Evolutionary conservation across 345 rosid species (phyloP), one percentile per base, ranked within the genome.

Genomic region (Combretum micranthum): DNA sequence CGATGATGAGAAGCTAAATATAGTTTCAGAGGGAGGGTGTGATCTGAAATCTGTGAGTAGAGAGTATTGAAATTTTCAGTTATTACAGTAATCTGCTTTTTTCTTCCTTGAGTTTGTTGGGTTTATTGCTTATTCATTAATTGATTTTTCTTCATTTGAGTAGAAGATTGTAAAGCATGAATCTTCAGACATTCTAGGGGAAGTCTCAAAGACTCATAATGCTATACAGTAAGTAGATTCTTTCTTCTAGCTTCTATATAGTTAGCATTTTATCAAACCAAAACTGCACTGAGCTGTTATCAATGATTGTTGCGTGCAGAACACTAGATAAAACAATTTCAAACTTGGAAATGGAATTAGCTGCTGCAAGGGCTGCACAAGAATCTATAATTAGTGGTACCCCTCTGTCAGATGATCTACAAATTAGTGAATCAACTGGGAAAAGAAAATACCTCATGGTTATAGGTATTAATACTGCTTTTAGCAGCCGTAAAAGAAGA

Each of bases 401-500:
- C 23, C 97, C 97, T 2, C 54, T 80, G 23, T 87, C 97, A 6
- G 90, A 78, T 11, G 72, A 86, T 20, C 55, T 82, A 20, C 80
- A 71, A 64, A 59, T 68, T 20, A 66, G 74, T 6, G 83, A 75
- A 66, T 59, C 86, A 42, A 69, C 49, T 55, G 69, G 73, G 46
- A 84, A 60, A 69, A 80, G 91, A 58, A 88, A 82, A 66, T 89
- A 83, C 70, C 63, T 84, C 44, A 92, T 92, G 98, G 96, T 92
- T 50, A 69, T 92, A 47, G 98, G 98, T 15, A 71, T 92, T 14
- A 92, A 92, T 64, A 84, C 97, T 54, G 98, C 98, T 4, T 92
- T 92, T 71, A 92, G 94, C 65, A 92, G 98, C 80, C 73, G 97
- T 55, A 92, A 86, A 72, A 81, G 96, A 21, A 83, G 98, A 72